Evolutionary conservation across 164 flowering plant genomes (phyloP).

Genomic region (Liriodendron chinense): DNA sequence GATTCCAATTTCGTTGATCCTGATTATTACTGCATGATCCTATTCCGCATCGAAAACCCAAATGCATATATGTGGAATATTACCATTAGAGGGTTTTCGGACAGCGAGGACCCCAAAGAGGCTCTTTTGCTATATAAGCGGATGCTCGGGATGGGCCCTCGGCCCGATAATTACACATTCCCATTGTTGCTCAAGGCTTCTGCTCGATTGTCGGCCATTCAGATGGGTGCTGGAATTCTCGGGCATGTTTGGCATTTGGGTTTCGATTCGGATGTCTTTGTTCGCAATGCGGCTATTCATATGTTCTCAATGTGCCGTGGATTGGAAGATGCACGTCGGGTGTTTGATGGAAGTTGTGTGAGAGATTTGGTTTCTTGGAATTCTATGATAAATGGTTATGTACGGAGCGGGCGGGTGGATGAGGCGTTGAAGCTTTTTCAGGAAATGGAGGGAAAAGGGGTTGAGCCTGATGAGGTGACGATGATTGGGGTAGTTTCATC

Average conservation of each 20-base stretch:
- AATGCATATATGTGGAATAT: conserved; percentile 51
- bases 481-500: conserved; percentile 60
- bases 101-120: conserved; percentile 27
- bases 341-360: conserved; percentile 54
- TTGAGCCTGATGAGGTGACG: conserved; percentile 63
- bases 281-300: conserved; percentile 42
- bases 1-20: conserved; percentile 30
- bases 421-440: conserved; percentile 41
- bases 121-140: conserved; percentile 44
- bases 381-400: conserved; percentile 70
- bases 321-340: conserved; percentile 33
- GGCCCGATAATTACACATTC: conserved; percentile 56
- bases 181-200: conserved; percentile 58
- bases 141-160: conserved; percentile 33
- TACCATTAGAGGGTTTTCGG: conserved; percentile 40
- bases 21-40: conserved; percentile 28
- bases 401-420: conserved; percentile 30
- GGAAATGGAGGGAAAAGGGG: conserved; percentile 36
- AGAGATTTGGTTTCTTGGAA: conserved; percentile 79
- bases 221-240: conserved; percentile 34
- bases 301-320: conserved; percentile 45
- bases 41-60: conserved; percentile 29
- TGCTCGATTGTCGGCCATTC: conserved; percentile 19
- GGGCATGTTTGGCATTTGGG: conserved; percentile 54
- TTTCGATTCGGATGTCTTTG: conserved; percentile 39